Percentiles rank a stretch among this genome's conserved stretches.
phyloP scores from a whole-genome alignment of 208 protist species.

The Trypanosoma boissoni region DNA sequence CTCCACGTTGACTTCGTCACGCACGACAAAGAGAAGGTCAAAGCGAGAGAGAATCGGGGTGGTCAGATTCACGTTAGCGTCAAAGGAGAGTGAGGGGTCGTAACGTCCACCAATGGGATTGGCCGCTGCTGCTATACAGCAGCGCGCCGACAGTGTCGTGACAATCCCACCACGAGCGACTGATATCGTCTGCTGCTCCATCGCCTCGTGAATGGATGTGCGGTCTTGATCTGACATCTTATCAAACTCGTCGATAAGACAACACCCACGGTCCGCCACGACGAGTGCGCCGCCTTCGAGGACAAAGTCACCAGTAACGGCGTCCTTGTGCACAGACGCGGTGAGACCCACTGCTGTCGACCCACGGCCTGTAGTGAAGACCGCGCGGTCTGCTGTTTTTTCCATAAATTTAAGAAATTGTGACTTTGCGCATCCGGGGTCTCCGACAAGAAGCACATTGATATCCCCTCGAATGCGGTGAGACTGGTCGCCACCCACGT shows the following conservation, averaged over 20 bases:
- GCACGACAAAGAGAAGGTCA: constrained; percentile 92
- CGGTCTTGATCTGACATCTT: constrained; percentile 99
- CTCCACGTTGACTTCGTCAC: constrained; percentile 96
- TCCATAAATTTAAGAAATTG: constrained; percentile 99
- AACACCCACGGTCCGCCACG: constrained; percentile 98
- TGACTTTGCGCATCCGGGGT: constrained; percentile 97
- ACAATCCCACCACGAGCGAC: constrained; percentile 99
- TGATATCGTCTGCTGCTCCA: constrained; percentile 99
- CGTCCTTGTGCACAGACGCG: constrained; percentile 97
- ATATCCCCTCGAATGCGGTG: constrained; percentile 99
- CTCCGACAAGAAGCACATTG: constrained; percentile 99
- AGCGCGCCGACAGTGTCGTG: constrained; percentile 96
- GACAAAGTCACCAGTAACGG: constrained; percentile 98
- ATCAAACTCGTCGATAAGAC: constrained; percentile 99
- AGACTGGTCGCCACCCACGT: constrained; percentile 90
- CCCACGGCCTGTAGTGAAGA: constrained; percentile 99
- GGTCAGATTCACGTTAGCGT: constrained; percentile 98
- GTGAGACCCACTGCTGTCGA: constrained; percentile 98
- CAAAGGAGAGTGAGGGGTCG: constrained; percentile 94
- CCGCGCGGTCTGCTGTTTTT: constrained; percentile 97
- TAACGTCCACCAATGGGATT: constrained; percentile 98
- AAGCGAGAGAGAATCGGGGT: constrained; percentile 99
- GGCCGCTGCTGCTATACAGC: constrained; percentile 98
- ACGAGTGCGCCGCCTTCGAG: constrained; percentile 99
- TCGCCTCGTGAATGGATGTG: constrained; percentile 99